Conservation (phyloP, 305 asterid species). For the Solanum hybrid region DNA sequence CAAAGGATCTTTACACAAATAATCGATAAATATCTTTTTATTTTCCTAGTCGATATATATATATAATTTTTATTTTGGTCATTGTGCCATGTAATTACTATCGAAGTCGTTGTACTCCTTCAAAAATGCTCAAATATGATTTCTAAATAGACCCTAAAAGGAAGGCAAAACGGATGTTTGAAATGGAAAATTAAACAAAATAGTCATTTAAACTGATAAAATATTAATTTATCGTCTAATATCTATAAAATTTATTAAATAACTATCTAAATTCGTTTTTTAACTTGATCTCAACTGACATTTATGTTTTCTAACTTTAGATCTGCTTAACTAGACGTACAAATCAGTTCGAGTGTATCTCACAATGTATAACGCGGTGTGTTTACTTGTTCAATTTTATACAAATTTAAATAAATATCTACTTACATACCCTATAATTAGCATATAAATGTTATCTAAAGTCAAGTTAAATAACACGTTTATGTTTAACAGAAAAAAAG, state of each 20-base stretch:
- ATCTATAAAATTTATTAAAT: neutral
- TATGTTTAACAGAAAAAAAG: too few relatives aligned
- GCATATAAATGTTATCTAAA: fast-evolving
- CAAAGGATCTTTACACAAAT: neutral
- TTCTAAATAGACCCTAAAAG: neutral
- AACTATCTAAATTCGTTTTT: neutral
- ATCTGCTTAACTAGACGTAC: neutral
- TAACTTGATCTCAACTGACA: neutral
- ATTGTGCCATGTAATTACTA: neutral
- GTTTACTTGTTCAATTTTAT: neutral
- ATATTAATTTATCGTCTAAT: neutral
- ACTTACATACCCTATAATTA: too few relatives aligned
- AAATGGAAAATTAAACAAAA: neutral
- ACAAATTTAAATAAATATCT: neutral
- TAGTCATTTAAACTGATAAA: neutral
- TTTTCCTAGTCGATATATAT: neutral
- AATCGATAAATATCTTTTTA: too few relatives aligned
- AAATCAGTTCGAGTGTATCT: neutral
- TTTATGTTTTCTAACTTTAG: neutral
- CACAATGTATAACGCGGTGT: neutral
- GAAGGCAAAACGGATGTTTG: neutral
- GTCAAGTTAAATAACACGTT: neutral
- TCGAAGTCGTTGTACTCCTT: neutral
- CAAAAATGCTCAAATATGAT: neutral
- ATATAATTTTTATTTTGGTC: neutral